These are phyloP conservation scores for Chytriomyces sp. DNA, from an alignment of 192 early-diverging fungal genomes.

Conservation along the genomic window DNA sequence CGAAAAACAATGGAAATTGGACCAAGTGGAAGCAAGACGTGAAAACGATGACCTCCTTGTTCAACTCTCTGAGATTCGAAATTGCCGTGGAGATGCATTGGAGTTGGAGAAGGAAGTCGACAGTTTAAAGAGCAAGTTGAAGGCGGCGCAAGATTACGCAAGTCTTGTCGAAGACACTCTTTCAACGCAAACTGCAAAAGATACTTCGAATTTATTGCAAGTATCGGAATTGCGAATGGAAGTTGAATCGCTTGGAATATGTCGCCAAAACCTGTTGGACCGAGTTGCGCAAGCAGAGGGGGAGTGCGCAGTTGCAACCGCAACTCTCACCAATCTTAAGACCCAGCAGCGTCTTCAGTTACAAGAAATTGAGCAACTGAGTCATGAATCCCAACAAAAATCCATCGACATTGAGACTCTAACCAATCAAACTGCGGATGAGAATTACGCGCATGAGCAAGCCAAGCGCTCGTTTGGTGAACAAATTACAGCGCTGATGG, in stretches of 20 bases:
- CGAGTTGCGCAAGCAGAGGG: not conserved
- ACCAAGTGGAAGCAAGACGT: not conserved
- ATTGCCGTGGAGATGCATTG: not conserved
- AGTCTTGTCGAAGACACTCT: not conserved
- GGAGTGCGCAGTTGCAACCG: not conserved
- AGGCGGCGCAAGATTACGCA: not conserved
- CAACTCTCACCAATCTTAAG: not conserved
- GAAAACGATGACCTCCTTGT: not conserved
- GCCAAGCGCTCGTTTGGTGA: not conserved
- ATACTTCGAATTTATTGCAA: not conserved
- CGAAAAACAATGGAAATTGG: not conserved
- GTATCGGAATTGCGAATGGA: not conserved
- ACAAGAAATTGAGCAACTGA: not conserved
- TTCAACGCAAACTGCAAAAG: not conserved
- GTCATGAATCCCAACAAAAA: not conserved
- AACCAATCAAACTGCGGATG: not conserved
- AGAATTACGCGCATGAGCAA: not conserved
- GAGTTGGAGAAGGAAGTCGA: not conserved
- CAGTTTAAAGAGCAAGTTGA: not conserved
- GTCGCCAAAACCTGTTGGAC: not conserved
- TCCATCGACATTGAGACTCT: not conserved
- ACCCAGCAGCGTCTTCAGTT: not conserved
- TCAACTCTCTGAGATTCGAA: not conserved
- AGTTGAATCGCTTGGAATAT: not conserved
- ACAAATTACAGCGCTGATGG: not conserved